Conservation (phyloP, 1,284 basidiomycete species). For the Athelia psychrophila region DNA sequence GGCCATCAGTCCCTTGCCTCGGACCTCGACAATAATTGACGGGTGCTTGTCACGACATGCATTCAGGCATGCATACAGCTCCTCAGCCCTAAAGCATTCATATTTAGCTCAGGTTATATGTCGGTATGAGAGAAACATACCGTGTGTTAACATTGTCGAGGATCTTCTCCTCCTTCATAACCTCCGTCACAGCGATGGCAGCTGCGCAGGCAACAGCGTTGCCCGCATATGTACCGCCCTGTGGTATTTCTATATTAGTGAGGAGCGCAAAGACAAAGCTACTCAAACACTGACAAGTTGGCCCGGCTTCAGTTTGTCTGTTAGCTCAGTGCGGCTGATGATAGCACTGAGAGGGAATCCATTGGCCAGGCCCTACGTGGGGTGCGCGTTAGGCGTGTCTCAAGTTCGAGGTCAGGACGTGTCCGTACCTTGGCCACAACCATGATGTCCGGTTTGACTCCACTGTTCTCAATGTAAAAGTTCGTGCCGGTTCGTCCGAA, state of each 20-base stretch:
- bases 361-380: conserved; percentile 77
- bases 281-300: conserved; percentile 54
- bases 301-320: conserved; percentile 78
- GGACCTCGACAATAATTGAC: conserved; percentile 68
- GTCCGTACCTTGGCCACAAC: conserved; percentile 77
- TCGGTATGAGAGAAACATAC: conserved; percentile 29
- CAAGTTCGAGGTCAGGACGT: conserved; percentile 1
- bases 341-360: conserved; percentile 93
- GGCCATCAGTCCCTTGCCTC: conserved; percentile 80
- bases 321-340: conserved; percentile 79
- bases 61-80: conserved; percentile 67
- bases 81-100: conserved; percentile 52
- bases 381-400: conserved; percentile 1
- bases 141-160: conserved; percentile 77
- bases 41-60: conserved; percentile 51
- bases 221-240: conserved; percentile 90
- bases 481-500: conserved; percentile 89
- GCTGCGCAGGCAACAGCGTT: conserved; percentile 90
- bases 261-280: conserved; percentile 5
- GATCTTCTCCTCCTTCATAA: conserved; percentile 75
- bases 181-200: conserved; percentile 77
- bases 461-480: conserved; percentile 79
- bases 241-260: conserved; percentile 9
- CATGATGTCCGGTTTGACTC: conserved; percentile 86
- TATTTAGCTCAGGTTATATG: neutral